A percentile compares a stretch with the other conserved stretches of the same genome.
Conservation (phyloP, 2,329 filamentous ascomycete genomes). For the Juglanconis oblonga region DNA sequence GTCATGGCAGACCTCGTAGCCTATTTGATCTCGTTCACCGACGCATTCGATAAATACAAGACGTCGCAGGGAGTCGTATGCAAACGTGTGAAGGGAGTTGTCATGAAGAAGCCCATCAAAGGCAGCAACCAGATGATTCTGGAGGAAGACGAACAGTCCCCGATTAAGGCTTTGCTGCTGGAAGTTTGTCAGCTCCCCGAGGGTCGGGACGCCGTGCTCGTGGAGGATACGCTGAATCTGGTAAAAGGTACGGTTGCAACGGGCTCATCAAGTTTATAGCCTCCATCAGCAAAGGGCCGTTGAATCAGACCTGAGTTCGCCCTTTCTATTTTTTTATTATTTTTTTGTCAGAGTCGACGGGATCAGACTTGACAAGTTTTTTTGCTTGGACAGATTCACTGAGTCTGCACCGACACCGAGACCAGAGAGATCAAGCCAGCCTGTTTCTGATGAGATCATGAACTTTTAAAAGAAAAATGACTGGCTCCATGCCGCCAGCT, state of each 20-base stretch:
- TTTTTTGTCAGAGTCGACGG: too few species aligned
- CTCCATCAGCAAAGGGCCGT: not conserved
- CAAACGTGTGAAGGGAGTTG: not conserved
- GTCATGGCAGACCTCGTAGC: constrained; percentile 17
- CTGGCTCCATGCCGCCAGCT: too few species aligned
- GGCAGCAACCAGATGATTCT: constrained; percentile 10
- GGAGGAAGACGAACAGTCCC: not conserved
- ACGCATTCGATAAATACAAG: not conserved
- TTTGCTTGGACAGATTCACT: too few species aligned
- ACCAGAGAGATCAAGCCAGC: too few species aligned
- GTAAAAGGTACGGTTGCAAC: not conserved
- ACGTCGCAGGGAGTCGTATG: not conserved
- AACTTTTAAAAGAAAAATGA: too few species aligned
- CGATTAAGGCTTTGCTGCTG: constrained; percentile 12
- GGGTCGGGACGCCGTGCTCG: not conserved
- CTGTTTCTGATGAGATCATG: too few species aligned
- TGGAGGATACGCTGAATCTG: constrained; percentile 7
- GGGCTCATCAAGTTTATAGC: not conserved
- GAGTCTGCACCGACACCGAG: too few species aligned
- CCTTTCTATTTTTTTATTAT: too few species aligned
- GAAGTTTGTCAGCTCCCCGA: not conserved
- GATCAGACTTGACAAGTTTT: too few species aligned
- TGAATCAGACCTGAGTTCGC: not conserved
- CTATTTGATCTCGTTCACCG: constrained; percentile 17
- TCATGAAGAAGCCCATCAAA: not conserved